A percentile compares a stretch with the other conserved stretches of the same genome.
phyloP scores from a whole-genome alignment of 106 monocot species.

The Allium cepa region DNA sequence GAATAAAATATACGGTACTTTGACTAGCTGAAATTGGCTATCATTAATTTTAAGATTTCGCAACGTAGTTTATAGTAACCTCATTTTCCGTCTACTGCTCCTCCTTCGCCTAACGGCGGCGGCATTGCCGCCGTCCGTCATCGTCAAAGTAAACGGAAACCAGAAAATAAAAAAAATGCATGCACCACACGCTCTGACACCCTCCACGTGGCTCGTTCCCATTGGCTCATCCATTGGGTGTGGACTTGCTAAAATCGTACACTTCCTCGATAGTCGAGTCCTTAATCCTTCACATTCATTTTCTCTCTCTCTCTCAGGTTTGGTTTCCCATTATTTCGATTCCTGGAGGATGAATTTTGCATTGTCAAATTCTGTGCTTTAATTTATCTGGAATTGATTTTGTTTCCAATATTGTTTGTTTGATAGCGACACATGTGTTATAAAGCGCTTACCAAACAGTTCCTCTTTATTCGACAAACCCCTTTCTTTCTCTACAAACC shows the following conservation, averaged over 20 bases:
- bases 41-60: too few relatives aligned
- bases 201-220: conserved; percentile 5
- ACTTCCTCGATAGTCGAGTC: conserved; percentile 9
- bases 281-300: background rate
- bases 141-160: background rate
- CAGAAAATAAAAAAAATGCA: conserved; percentile 1
- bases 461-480: background rate
- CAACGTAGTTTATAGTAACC: too few relatives aligned
- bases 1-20: too few relatives aligned
- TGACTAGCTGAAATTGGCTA: too few relatives aligned
- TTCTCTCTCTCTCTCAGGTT: conserved; percentile 1
- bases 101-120: too few relatives aligned
- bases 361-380: too few relatives aligned
- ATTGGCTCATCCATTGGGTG: conserved; percentile 6
- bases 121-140: background rate
- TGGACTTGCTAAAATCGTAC: background rate
- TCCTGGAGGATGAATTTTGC: background rate
- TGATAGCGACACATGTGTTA: conserved; percentile 7
- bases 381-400: too few relatives aligned
- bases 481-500: conserved; percentile 9
- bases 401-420: background rate
- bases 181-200: background rate
- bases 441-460: conserved; percentile 5
- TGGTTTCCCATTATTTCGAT: background rate
- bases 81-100: too few relatives aligned